phyloP scores from a whole-genome alignment of 2,329 filamentous ascomycete genomes.

The Fusarium buxicola region DNA sequence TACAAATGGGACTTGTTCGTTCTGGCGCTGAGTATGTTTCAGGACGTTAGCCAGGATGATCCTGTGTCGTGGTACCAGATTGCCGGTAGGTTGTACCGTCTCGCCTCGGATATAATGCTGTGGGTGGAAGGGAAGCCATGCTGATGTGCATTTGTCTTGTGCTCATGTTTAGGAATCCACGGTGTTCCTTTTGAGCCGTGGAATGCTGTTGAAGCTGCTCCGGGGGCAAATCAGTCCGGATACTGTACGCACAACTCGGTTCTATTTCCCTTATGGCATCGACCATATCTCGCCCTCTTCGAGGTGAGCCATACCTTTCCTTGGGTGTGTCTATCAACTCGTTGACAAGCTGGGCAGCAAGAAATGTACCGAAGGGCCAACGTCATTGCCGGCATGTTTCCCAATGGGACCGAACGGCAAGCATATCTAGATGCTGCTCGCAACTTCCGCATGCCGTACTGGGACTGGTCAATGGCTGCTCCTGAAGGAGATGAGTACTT shows the following conservation, averaged over 20 bases:
- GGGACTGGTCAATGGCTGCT: conserved; percentile 67
- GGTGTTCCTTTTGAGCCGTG: conserved; percentile 74
- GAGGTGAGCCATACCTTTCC: conserved; percentile 58
- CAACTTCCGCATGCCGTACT: conserved; percentile 68
- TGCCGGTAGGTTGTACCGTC: conserved; percentile 65
- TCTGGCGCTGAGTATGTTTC: conserved; percentile 78
- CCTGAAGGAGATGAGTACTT: conserved; percentile 61
- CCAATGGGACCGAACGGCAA: conserved; percentile 57
- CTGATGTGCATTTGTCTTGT: conserved; percentile 12
- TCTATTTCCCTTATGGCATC: conserved; percentile 85
- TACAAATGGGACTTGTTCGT: conserved; percentile 83
- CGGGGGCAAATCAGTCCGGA: conserved; percentile 68
- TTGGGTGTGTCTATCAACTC: neutral
- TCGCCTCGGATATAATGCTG: conserved; percentile 4
- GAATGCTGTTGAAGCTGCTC: conserved; percentile 62
- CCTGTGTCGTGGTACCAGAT: conserved; percentile 82
- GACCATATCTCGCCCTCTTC: conserved; percentile 77
- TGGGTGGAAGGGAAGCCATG: neutral
- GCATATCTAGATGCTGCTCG: conserved; percentile 64
- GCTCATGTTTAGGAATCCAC: conserved; percentile 73
- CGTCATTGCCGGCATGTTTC: conserved; percentile 61
- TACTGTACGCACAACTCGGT: conserved; percentile 83
- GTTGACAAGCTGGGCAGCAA: conserved; percentile 48
- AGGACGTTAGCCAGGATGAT: conserved; percentile 71
- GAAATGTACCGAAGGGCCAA: conserved; percentile 52